Base-by-base conservation (phyloP, 495 filamentous ascomycete genomes). In the Aspergillus asperescens region DNA sequence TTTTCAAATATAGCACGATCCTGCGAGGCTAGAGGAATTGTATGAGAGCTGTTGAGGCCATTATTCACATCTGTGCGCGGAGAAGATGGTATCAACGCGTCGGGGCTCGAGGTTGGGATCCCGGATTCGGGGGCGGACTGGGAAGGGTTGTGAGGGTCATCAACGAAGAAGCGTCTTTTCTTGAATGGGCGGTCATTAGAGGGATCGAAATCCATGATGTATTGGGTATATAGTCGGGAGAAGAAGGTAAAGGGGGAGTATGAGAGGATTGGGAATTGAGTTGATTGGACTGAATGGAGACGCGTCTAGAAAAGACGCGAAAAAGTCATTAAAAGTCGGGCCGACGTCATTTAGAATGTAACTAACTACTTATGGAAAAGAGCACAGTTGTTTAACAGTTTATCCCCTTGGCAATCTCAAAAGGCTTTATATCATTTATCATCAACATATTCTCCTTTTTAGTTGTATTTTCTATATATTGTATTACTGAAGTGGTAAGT, bases 91-190 rank as follows among this genome's bases (percentile, higher is more conserved):
- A 55, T 16, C 7, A 61, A 62, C 62, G 67, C 62, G 65, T 69
- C 57, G 37, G 50, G 15, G 29, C 7, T 40, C 32, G 34, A 45
- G 0, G 40, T 32, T 4, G 53, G 3, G 18, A 7, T 38, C 10
- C 13, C 38, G 9, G 50, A 25, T 32, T 57, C 28, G 39, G 43
- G 49, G 12, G 47, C 9, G 4, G 59, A 8, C 7, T n/a, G 29
- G 4, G 22, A 10, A 16, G 51, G 25, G 27, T 27, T 34, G 13
- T 62, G 50, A 2, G 61, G 52, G 37, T 79, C 68, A 12, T 93
- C 86, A 3, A 75, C 72, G 61, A 94, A 90, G 67, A 94, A 94
- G 22, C 90, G 84, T 49, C 85, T 77, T 68, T 85, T 90, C 74
- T 96, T 96, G 32, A 67, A 68, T 4, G 89, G 89, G 18, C 82